These are phyloP conservation scores for Lecanicillium sp. DNA, from an alignment of 2,329 filamentous ascomycete genomes.

Conservation along the genomic window DNA sequence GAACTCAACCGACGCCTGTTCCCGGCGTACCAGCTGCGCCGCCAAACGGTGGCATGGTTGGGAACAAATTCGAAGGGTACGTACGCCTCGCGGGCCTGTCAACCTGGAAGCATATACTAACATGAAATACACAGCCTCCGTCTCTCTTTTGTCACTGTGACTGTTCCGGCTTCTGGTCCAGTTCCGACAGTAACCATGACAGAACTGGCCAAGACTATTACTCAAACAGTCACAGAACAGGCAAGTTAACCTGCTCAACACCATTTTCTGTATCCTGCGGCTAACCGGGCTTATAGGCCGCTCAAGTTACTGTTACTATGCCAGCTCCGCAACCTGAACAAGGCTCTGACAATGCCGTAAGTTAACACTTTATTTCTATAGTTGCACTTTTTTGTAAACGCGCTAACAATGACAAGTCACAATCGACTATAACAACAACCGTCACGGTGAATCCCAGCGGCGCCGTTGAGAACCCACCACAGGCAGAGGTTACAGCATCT, in stretches of 20 bases:
- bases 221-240: neutral
- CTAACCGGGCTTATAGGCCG: no score
- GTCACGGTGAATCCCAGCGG: neutral
- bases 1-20: no score
- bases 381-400: no score
- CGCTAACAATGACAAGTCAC: neutral
- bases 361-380: no score
- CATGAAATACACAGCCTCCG: neutral
- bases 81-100: neutral
- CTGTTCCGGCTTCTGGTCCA: neutral
- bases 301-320: no score
- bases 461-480: neutral
- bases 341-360: no score
- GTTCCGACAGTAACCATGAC: neutral
- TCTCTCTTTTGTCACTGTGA: slow-evolving; percentile 2
- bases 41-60: neutral
- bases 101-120: neutral
- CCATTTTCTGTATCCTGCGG: no score
- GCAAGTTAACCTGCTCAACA: no score
- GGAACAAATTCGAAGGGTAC: neutral
- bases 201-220: neutral
- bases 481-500: neutral
- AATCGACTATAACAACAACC: neutral
- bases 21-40: no score
- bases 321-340: no score